Evolutionary conservation across 2,329 filamentous ascomycete genomes (phyloP).

Genomic region (Drechslerella dactyloides): DNA sequence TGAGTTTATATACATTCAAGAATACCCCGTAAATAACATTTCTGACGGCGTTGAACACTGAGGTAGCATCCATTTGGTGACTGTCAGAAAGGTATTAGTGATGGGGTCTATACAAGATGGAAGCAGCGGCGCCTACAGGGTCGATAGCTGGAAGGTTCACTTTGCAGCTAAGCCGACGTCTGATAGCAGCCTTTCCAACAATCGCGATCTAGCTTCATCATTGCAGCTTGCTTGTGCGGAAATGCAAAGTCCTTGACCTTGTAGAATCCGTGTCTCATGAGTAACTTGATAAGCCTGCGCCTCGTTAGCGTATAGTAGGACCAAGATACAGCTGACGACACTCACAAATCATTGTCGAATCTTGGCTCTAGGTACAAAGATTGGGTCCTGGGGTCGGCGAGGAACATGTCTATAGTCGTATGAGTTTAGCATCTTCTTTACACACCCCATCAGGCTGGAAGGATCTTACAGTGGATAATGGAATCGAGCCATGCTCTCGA

Average conservation of each 20-base stretch:
- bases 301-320: slow-evolving; percentile 3
- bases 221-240: slow-evolving; percentile 71
- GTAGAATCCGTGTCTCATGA: slow-evolving; percentile 77
- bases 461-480: slow-evolving; percentile 77
- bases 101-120: no score
- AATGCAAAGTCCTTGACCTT: slow-evolving; percentile 86
- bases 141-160: no score
- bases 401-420: slow-evolving; percentile 52
- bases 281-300: slow-evolving; percentile 71
- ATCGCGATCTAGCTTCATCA: slow-evolving; percentile 55
- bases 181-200: slow-evolving; percentile 53
- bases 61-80: no score
- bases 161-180: neutral
- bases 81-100: no score
- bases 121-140: no score
- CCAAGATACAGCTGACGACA: neutral
- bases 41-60: no score
- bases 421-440: neutral
- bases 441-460: neutral
- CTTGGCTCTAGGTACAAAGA: slow-evolving; percentile 85
- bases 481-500: slow-evolving; percentile 83
- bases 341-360: slow-evolving; percentile 84
- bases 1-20: no score
- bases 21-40: no score
- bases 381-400: slow-evolving; percentile 67